Base-by-base conservation (phyloP, 768 basidiomycete genomes). In the Zangia roseola region DNA sequence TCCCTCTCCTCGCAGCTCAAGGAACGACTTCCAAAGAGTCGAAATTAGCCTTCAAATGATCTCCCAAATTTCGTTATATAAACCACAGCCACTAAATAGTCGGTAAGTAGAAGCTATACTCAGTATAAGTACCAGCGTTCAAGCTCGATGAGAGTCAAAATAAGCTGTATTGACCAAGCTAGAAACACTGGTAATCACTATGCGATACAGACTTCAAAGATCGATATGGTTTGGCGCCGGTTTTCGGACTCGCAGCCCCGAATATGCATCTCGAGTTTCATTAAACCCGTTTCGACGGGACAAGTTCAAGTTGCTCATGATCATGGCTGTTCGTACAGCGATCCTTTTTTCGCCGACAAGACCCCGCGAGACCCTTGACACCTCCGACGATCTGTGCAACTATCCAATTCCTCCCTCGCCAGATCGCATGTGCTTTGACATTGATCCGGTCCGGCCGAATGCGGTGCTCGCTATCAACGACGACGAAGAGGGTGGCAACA, bases 401-500 rank as follows among this genome's bases (percentile, higher is more conserved):
- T 1, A 65, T 20, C 64, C 65, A 64, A 19, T 72, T 61, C n/a
- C 69, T 59, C 41, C 58, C 62, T 4, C 69, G 62, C 70, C 70
- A 70, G 3, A 74, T 53, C 1, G 35, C 36, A 43, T 73, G 72
- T 37, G 60, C 50, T 6, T 50, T 48, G 24, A 44, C 47, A 34
- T 83, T 73, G 23, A 90, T 77, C 16, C 84, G 71, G 48, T 89
- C 88, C 9, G 63, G 60, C 17, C 88, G 74, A 6, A 90, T 67
- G 19, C 86, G 73, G 57, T 87, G 80, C 44, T 88, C 80, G 16
- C 57, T 56, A 59, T 94, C 92, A 31, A 92, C 79, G 6, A 86
- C 75, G 13, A 86, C 75, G 4, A 64, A 63, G 8, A 93, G 76
- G 7, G 81, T 75, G 35, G 82, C 69, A 47, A 84, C 67, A 1